These are phyloP conservation scores for Wallacemonas sp. DNA, from an alignment of 208 protist species.

Conservation along the genomic window DNA sequence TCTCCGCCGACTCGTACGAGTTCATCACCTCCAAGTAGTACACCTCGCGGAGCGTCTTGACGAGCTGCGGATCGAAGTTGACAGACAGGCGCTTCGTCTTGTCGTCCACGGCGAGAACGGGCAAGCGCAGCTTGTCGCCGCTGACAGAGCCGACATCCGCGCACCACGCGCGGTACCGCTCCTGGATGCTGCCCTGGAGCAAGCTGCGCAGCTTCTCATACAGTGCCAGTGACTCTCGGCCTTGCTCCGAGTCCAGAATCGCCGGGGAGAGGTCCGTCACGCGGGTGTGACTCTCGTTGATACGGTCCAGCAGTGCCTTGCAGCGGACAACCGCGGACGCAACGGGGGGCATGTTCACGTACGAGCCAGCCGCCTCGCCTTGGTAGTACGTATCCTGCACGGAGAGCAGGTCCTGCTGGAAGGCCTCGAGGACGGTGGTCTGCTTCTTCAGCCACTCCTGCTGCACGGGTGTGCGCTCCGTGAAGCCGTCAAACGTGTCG, in stretches of 20 bases:
- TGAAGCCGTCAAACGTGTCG: constrained; percentile 96
- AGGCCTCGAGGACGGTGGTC: constrained; percentile 72
- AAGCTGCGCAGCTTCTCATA: constrained; percentile 75
- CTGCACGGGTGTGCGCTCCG: constrained; percentile 93
- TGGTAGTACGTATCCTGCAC: constrained; percentile 93
- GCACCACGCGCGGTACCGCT: constrained; percentile 92
- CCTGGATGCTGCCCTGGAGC: constrained; percentile 72
- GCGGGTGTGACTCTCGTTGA: constrained; percentile 89
- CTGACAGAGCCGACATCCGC: constrained; percentile 85
- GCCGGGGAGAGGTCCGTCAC: constrained; percentile 67
- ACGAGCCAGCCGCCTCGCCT: constrained; percentile 70
- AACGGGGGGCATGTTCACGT: constrained; percentile 93
- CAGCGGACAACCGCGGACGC: constrained; percentile 92
- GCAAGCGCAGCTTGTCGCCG: constrained; percentile 94
- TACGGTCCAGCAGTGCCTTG: constrained; percentile 94
- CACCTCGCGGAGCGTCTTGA: constrained; percentile 95
- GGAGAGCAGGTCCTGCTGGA: constrained; percentile 87
- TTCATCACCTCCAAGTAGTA: constrained; percentile 96
- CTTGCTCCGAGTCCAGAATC: constrained; percentile 86
- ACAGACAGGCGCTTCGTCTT: constrained; percentile 71
- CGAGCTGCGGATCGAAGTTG: constrained; percentile 97
- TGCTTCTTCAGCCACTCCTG: constrained; percentile 96
- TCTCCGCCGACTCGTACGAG: constrained; percentile 64
- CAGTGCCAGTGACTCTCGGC: constrained; percentile 77
- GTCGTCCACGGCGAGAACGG: constrained; percentile 78